phyloP scores from a whole-genome alignment of 1,284 basidiomycete species.

The Ganoderma boninense region DNA sequence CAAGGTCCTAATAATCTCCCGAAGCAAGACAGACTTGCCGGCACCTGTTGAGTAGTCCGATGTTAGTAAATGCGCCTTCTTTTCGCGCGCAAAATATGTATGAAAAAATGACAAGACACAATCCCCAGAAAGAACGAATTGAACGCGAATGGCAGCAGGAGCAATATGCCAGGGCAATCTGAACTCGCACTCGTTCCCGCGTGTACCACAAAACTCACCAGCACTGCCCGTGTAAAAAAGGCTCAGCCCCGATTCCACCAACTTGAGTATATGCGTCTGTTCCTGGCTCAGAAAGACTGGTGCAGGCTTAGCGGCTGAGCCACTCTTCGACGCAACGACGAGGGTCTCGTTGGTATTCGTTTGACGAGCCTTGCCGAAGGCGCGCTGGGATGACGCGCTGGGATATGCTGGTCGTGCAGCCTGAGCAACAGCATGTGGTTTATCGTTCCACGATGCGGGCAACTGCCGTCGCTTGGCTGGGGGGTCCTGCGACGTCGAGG shows the following conservation, averaged over 20 bases:
- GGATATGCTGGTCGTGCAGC: constrained; percentile 36
- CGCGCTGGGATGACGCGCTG: constrained; percentile 34
- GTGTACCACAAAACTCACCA: constrained; percentile 61
- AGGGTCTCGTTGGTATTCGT: constrained; percentile 25
- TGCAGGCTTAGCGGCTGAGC: constrained; percentile 46
- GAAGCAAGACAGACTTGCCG: constrained; percentile 90
- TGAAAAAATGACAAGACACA: neutral
- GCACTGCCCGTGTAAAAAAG: constrained; percentile 99
- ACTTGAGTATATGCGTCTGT: constrained; percentile 82
- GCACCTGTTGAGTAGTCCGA: constrained; percentile 64
- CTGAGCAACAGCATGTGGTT: constrained; percentile 12
- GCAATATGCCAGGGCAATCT: neutral
- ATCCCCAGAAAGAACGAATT: neutral
- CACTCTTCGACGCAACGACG: constrained; percentile 28
- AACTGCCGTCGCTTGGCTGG: constrained; percentile 58
- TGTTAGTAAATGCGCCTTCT: constrained; percentile 29
- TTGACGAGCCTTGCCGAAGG: constrained; percentile 23
- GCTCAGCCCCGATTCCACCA: constrained; percentile 77
- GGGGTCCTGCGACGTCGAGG: constrained; percentile 46
- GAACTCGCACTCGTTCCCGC: neutral
- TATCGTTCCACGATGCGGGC: constrained; percentile 55
- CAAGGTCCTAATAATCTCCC: constrained; percentile 82
- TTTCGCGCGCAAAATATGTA: neutral
- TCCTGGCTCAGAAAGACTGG: constrained; percentile 78
- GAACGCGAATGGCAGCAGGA: neutral